phyloP scores from a whole-genome alignment of 108 stramenopile species.

The Hondaea fermentalgiana region DNA sequence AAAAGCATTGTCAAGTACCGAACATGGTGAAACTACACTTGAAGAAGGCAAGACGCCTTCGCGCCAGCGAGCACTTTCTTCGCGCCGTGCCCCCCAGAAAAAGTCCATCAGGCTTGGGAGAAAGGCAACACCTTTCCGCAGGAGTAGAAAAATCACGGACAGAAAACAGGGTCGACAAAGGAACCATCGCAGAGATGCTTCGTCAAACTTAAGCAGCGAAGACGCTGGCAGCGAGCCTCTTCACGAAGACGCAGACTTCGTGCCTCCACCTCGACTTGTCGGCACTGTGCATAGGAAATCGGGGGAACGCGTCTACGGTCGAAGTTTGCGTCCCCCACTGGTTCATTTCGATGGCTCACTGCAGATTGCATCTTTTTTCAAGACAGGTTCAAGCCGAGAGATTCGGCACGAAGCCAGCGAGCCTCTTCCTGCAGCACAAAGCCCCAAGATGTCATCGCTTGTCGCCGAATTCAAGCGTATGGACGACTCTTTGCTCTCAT shows the following conservation, averaged over 20 bases:
- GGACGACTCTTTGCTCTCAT: neutral
- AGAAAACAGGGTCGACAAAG: too few species aligned
- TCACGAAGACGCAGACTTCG: neutral
- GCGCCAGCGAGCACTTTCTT: too few species aligned
- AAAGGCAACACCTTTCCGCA: too few species aligned
- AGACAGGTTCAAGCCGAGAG: neutral
- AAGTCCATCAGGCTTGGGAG: too few species aligned
- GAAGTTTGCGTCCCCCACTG: neutral
- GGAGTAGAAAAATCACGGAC: too few species aligned
- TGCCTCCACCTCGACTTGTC: neutral
- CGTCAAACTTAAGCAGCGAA: too few species aligned
- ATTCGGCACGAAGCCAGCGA: neutral
- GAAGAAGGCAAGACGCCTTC: too few species aligned
- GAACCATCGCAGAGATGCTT: too few species aligned
- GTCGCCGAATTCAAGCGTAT: neutral
- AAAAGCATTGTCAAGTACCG: too few species aligned
- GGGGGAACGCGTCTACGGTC: neutral
- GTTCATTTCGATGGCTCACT: neutral
- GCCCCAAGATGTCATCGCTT: neutral
- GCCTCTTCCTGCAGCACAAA: neutral
- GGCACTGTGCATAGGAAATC: neutral
- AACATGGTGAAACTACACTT: too few species aligned
- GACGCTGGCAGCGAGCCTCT: too few species aligned
- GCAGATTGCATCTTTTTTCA: neutral
- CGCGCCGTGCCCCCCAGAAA: too few species aligned